Percentiles rank a stretch among this genome's conserved stretches.
Conservation (phyloP, 106 monocot species). For the Ottelia alismoides region DNA sequence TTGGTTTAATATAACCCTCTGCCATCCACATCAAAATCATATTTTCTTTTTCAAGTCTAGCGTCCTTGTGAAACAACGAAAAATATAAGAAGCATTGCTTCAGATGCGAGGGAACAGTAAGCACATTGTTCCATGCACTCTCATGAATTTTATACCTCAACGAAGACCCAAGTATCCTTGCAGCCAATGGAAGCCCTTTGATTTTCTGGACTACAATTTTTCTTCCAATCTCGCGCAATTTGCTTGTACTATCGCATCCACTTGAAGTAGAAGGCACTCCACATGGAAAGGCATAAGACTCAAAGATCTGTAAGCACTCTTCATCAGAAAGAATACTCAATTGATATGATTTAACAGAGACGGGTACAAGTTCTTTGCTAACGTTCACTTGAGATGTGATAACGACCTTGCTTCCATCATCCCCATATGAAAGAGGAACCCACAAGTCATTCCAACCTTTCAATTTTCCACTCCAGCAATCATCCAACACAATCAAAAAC, state of each 20-base stretch:
- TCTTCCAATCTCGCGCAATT: background rate
- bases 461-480: conserved; percentile 9
- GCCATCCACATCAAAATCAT: conserved; percentile 28
- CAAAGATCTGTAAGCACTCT: conserved; percentile 1
- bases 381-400: conserved; percentile 11
- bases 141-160: background rate
- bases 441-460: conserved; percentile 6
- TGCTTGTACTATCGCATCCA: background rate
- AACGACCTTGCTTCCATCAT: conserved; percentile 10
- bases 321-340: background rate
- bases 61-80: conserved; percentile 10
- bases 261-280: background rate
- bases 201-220: conserved; percentile 10
- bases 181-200: conserved; percentile 13
- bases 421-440: background rate
- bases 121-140: conserved; percentile 3
- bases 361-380: conserved; percentile 9
- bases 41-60: conserved; percentile 9
- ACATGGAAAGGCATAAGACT: conserved; percentile 9
- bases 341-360: background rate
- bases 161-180: background rate
- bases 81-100: conserved; percentile 20
- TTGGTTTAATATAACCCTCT: conserved; percentile 11
- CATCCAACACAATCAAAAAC: conserved; percentile 20
- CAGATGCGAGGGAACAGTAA: conserved; percentile 6